Evolutionary conservation across 495 filamentous ascomycete species (phyloP), one percentile per base, ranked within the genome.

Genomic region (Aspergillus kassunensis): DNA sequence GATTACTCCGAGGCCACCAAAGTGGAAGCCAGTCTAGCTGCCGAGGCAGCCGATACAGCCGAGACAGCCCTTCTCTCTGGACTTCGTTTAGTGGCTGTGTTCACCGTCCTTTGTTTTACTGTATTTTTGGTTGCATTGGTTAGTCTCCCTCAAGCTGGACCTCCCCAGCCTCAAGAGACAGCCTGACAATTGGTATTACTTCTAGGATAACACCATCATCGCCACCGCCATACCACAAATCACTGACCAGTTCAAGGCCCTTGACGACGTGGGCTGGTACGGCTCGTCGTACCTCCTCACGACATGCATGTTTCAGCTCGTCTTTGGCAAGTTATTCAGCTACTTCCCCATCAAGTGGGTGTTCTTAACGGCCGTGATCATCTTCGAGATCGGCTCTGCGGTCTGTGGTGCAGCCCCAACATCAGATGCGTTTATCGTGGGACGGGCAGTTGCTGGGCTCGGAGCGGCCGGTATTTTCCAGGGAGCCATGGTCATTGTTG

Each of bases 371-470:
- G 24, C 37, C 55, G 13, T 58, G 2, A 18, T 46, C 8, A 15
- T 85, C 25, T 95, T 95, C 65, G 90, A 91, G 55, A 24, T 89
- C 20, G 84, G 83, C 15, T 86, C 81, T 31, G 65, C 84, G 29
- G 69, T 95, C 43, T 93, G 88, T 64, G 89, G 80, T 40, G 80
- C 80, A 1, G 85, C 90, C 4, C 81, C 85, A 0, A 85, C 68
- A 34, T 90, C 85, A 5, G 66, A 74, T 2, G 80, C 80, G 23
- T 74, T 95, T 23, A 92, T 95, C 57, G 63, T 89, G 50, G 90
- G 90, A 6, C 80, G 90, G 16, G 87, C 87, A 11, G 73, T 95
- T 36, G 85, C 88, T 15, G 90, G 89, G 6, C 7, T 33, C 13
- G 30, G 30, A 33, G 24, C 24, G 4, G 24, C 24, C 24, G 24